Evolutionary conservation across 371 early-diverging fungal genomes (phyloP), one percentile per base, ranked within the genome.

Genomic region (Actinomucor elegans): DNA sequence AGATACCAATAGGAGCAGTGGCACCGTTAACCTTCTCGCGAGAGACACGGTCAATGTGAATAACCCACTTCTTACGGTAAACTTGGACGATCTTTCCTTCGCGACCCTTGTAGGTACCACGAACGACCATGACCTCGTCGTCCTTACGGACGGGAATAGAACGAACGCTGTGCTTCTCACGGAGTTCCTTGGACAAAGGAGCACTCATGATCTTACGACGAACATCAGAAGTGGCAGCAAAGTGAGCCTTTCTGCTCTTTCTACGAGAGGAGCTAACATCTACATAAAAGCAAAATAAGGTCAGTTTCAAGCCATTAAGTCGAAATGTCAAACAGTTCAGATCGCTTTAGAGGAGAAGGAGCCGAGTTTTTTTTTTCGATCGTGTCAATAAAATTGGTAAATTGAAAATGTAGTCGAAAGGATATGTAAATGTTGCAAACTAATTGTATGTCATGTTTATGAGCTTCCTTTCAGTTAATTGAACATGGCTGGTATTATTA

Each of bases 161-260:
- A 73, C 96, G 93, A 38, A 57, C 45, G 43, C 55, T 59, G 27
- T 51, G 41, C 41, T 47, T 56, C 37, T 48, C 48, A 26, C 44
- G 45, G 70, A 98, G 88, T 69, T 97, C 99, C 95, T 98, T 98
- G 77, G 92, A 89, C 77, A 98, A 87, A 69, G 88, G 68, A 54
- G 97, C 88, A 73, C 90, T 89, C 97, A 98, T 94, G 77, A 97
- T 91, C 85, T 87, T 89, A 74, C 94, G 89, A 69, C 98, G 92
- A 68, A 88, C 79, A 81, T 81, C 79, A 63, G 97, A 96, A 59
- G 98, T 92, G 64, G 98, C 99, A 59, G 91, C 67, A 86, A 98
- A 97, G 90, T 98, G 98, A 69, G 98, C 98, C 89, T 93, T 94
- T 78, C 97, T 88, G 81, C 86, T 81, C 91, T 95, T 96, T 79